A percentile compares a stretch with the other conserved stretches of the same genome.
Evolutionary conservation across 768 basidiomycete species (phyloP).

Genomic region (Mrakia gelida): DNA sequence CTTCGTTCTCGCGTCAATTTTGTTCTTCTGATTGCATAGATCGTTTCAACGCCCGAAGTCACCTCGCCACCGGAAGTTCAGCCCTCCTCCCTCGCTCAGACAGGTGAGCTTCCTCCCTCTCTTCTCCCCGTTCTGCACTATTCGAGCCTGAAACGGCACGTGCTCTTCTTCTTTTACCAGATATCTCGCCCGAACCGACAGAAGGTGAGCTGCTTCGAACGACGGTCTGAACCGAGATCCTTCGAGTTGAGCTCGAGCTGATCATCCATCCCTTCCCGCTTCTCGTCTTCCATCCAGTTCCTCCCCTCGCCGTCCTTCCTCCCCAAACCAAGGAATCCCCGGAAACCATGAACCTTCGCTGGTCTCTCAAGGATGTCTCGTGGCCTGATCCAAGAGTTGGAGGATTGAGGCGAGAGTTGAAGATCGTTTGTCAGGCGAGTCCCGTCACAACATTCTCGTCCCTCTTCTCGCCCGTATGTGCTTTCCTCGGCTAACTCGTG

Average conservation of each 20-base stretch:
- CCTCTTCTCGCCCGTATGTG: neutral
- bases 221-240: neutral
- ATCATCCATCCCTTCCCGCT: neutral
- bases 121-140: neutral
- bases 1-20: conserved; percentile 1
- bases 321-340: neutral
- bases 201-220: neutral
- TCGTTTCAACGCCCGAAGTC: too few relatives aligned
- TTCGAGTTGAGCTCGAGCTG: neutral
- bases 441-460: neutral
- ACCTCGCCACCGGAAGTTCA: neutral
- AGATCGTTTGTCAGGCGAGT: conserved; percentile 36
- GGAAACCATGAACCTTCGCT: conserved; percentile 5
- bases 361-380: conserved; percentile 37
- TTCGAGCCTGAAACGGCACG: neutral
- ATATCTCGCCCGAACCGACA: neutral
- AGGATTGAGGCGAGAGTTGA: conserved; percentile 33
- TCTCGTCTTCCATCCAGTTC: neutral
- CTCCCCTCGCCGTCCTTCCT: neutral
- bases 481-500: neutral
- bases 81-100: neutral
- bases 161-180: neutral
- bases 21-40: neutral
- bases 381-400: conserved; percentile 39
- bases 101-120: neutral